Evolutionary conservation across 352 stramenopile genomes (phyloP).

Genomic region (Albugo candida): DNA sequence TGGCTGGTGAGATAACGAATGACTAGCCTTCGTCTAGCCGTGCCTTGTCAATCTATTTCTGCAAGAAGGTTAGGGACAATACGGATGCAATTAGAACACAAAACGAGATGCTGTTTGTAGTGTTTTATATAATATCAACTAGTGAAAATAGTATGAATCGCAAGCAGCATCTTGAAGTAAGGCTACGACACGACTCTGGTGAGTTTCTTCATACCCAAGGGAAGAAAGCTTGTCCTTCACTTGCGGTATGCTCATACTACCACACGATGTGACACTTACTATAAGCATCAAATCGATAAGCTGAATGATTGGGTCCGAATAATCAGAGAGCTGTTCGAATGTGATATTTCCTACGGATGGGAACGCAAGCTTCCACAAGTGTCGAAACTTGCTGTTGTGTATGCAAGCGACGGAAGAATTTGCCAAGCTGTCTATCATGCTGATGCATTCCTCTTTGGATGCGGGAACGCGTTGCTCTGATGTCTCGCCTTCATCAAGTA

Average conservation of each 20-base stretch:
- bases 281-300: slow-evolving; percentile 64
- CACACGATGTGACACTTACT: slow-evolving; percentile 52
- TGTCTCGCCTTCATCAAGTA: no score
- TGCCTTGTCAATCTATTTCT: no score
- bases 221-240: slow-evolving; percentile 36
- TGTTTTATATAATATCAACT: no score
- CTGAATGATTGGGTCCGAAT: slow-evolving; percentile 28
- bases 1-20: no score
- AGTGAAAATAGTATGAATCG: no score
- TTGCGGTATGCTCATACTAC: slow-evolving; percentile 27
- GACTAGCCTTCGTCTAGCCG: no score
- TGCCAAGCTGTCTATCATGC: no score
- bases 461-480: no score
- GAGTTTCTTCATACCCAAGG: slow-evolving; percentile 32
- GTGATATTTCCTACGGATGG: slow-evolving; percentile 48
- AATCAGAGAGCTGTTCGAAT: slow-evolving; percentile 33
- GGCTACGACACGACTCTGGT: slow-evolving; percentile 31
- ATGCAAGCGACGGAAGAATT: neutral
- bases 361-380: slow-evolving; percentile 61
- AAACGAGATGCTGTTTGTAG: no score
- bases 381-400: slow-evolving; percentile 31
- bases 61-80: no score
- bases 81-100: no score
- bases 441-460: no score
- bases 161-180: slow-evolving; percentile 18